Percentiles rank a stretch among this genome's conserved stretches.
Evolutionary conservation across 2,329 filamentous ascomycete species (phyloP).

Genomic region (Phialemoniopsis sp.): DNA sequence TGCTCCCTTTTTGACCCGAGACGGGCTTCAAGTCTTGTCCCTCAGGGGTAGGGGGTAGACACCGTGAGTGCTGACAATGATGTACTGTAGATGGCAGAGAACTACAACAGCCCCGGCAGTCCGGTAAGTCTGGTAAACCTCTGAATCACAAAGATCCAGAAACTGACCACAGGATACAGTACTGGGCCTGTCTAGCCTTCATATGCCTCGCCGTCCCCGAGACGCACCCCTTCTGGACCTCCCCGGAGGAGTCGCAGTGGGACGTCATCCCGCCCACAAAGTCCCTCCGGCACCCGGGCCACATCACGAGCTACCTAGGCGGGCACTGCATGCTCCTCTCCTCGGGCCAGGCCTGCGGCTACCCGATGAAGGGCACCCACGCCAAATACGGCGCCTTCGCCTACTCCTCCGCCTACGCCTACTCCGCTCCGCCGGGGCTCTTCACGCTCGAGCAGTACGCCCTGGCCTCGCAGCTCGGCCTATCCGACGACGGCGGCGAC

Average conservation of each 20-base stretch:
- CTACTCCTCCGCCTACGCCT: slow-evolving; percentile 72
- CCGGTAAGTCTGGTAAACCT: slow-evolving; percentile 44
- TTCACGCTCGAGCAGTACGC: slow-evolving; percentile 76
- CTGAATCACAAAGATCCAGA: too few relatives aligned
- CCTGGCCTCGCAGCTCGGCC: slow-evolving; percentile 68
- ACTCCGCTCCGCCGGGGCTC: slow-evolving; percentile 71
- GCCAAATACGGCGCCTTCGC: slow-evolving; percentile 79
- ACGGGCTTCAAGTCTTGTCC: too few relatives aligned
- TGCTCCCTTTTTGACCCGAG: too few relatives aligned
- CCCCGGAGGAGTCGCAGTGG: slow-evolving; percentile 57
- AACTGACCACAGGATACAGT: slow-evolving; percentile 35
- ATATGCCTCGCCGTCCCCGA: slow-evolving; percentile 67
- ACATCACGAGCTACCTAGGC: slow-evolving; percentile 50
- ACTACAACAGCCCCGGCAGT: slow-evolving; percentile 75
- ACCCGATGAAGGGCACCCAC: slow-evolving; percentile 76
- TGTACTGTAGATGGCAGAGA: slow-evolving; percentile 60
- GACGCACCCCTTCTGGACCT: slow-evolving; percentile 71
- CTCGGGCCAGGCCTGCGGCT: slow-evolving; percentile 77
- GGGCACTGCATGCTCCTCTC: slow-evolving; percentile 73
- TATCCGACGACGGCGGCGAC: slow-evolving; percentile 75
- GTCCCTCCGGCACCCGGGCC: slow-evolving; percentile 59
- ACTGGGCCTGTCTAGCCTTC: slow-evolving; percentile 78
- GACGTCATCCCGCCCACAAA: slow-evolving; percentile 54
- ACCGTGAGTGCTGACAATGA: too few relatives aligned
- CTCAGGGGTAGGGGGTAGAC: too few relatives aligned